These are phyloP conservation scores for Comarum palustre DNA, from an alignment of 306 rosid species.

Conservation along the genomic window DNA sequence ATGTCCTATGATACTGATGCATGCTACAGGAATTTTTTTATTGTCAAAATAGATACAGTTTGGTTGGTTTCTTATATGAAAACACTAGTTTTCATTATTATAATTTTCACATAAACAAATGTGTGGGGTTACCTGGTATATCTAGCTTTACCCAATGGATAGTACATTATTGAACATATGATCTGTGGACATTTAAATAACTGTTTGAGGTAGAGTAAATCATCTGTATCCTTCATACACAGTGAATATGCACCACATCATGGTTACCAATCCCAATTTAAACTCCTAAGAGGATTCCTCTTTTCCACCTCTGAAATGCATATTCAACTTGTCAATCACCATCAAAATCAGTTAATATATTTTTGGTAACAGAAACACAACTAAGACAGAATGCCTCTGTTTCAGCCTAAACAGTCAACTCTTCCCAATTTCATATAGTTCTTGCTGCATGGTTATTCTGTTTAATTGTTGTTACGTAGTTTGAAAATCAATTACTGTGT, in stretches of 20 bases:
- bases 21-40: not conserved
- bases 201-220: not conserved
- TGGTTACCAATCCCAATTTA: not conserved
- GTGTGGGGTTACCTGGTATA: not conserved
- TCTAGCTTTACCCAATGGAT: not conserved
- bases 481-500: constrained; percentile 15
- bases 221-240: not conserved
- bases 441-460: constrained; percentile 2
- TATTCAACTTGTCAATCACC: not conserved
- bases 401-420: not conserved
- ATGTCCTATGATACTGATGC: not conserved
- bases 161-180: not conserved
- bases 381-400: not conserved
- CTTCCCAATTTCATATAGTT: not conserved
- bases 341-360: not conserved
- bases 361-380: not conserved
- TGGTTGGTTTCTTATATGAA: not conserved
- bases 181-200: not conserved
- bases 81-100: not conserved
- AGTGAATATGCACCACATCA: not conserved
- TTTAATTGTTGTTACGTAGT: not conserved
- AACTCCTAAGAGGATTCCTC: not conserved
- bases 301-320: not conserved
- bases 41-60: not conserved
- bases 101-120: not conserved